Conservation (phyloP, 2,329 filamentous ascomycete genomes). For the Aureobasidium sp. region DNA sequence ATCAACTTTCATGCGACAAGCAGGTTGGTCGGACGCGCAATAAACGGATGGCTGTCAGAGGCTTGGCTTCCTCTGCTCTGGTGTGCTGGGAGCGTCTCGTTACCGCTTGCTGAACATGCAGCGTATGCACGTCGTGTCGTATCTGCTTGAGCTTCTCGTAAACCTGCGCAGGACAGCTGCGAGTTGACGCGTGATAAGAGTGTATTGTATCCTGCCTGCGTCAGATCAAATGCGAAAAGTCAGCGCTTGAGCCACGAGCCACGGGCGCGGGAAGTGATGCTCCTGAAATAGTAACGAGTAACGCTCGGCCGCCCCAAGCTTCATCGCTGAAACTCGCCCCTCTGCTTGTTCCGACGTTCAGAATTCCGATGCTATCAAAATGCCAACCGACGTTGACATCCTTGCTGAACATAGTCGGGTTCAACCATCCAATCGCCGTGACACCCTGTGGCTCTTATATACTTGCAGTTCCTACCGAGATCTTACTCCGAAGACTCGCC, state of each 20-base stretch:
- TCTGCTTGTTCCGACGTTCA: too few species aligned
- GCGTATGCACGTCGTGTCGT: neutral
- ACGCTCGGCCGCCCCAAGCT: neutral
- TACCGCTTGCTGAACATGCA: constrained; percentile 8
- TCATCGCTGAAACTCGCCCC: too few species aligned
- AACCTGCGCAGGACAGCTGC: neutral
- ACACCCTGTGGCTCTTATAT: too few species aligned
- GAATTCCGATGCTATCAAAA: too few species aligned
- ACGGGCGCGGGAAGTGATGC: neutral
- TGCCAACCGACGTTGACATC: too few species aligned
- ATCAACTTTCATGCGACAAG: constrained; percentile 1
- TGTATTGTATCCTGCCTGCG: neutral
- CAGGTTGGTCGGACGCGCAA: neutral
- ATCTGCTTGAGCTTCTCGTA: neutral
- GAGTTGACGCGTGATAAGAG: constrained; percentile 8
- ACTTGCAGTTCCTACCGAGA: too few species aligned
- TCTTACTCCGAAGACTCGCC: too few species aligned
- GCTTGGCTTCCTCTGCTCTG: neutral
- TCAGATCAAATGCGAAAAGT: constrained; percentile 11
- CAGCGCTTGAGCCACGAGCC: neutral
- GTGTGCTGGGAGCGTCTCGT: neutral
- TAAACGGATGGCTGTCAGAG: neutral
- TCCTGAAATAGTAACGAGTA: neutral
- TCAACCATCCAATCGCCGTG: too few species aligned
- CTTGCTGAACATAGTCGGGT: too few species aligned